phyloP scores from a whole-genome alignment of 208 protist genomes.

The Leishmania aethiopica region DNA sequence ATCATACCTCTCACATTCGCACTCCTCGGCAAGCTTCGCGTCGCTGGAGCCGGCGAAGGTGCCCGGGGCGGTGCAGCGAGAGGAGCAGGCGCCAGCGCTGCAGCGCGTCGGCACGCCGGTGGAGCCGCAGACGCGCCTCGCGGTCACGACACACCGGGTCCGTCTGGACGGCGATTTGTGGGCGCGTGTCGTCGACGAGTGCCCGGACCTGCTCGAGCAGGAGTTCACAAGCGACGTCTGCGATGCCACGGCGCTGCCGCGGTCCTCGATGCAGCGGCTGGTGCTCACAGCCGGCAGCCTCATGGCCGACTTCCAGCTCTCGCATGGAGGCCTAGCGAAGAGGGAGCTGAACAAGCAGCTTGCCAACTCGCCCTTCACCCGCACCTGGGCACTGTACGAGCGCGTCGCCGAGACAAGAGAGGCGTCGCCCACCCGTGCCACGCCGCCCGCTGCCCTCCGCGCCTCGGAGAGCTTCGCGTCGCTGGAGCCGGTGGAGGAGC shows the following conservation, averaged over 20 bases:
- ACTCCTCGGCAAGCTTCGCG: not conserved
- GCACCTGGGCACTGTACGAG: constrained; percentile 27
- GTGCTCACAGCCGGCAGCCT: constrained; percentile 29
- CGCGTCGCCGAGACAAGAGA: not conserved
- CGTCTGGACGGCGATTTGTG: constrained; percentile 50
- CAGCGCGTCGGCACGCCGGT: constrained; percentile 2
- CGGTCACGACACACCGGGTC: constrained; percentile 39
- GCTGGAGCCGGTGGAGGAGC: not conserved
- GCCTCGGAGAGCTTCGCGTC: not conserved
- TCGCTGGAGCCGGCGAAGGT: not conserved
- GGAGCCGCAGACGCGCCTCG: not conserved
- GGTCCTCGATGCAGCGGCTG: constrained; percentile 10
- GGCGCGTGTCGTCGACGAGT: constrained; percentile 32
- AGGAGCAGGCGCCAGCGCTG: not conserved
- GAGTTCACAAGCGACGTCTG: constrained; percentile 50
- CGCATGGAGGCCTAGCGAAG: constrained; percentile 22
- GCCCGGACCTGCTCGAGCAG: constrained; percentile 28
- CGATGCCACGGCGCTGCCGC: constrained; percentile 20
- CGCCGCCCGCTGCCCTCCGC: not conserved
- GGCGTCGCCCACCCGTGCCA: not conserved
- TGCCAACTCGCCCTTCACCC: constrained; percentile 7
- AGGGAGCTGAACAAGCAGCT: constrained; percentile 28
- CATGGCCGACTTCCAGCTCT: constrained; percentile 28
- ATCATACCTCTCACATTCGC: too few relatives aligned
- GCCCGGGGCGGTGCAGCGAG: not conserved